phyloP scores from a whole-genome alignment of 73 alveolate species.

The Paramecium tetraurelia region DNA sequence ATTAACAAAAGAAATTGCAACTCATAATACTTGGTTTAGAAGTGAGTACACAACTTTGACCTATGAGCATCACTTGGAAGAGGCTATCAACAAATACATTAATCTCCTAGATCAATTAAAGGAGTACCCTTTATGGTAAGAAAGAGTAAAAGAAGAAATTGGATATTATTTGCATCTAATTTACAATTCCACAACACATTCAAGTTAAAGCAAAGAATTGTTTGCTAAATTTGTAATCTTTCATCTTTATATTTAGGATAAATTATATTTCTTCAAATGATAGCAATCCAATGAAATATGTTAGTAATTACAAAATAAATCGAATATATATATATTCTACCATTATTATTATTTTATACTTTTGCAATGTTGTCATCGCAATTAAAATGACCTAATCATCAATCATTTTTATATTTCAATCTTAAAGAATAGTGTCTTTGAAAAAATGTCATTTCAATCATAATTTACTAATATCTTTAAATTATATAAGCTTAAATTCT shows the following conservation, averaged over 20 bases:
- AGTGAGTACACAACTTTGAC: background rate
- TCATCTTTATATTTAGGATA: slow-evolving; percentile 1
- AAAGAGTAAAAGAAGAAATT: slow-evolving; percentile 6
- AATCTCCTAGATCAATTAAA: background rate
- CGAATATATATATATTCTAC: background rate
- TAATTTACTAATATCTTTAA: background rate
- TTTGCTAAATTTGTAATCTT: slow-evolving; percentile 27
- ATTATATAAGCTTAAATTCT: background rate
- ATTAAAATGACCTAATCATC: background rate
- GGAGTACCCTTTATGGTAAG: slow-evolving; percentile 41
- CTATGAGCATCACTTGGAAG: background rate
- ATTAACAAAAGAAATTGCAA: background rate
- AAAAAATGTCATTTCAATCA: background rate
- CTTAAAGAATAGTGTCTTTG: background rate
- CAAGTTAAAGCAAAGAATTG: background rate
- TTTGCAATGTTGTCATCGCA: background rate
- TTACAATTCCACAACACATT: slow-evolving; percentile 21
- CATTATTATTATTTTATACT: background rate
- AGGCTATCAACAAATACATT: slow-evolving; percentile 20
- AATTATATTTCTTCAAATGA: slow-evolving; percentile 44
- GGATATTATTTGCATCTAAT: slow-evolving; percentile 42
- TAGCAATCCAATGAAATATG: background rate
- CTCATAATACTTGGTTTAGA: slow-evolving; percentile 40
- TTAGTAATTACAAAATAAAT: background rate
- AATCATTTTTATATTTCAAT: background rate